Evolutionary conservation across 768 basidiomycete genomes (phyloP).

Genomic region (Tylopilus intermedius): DNA sequence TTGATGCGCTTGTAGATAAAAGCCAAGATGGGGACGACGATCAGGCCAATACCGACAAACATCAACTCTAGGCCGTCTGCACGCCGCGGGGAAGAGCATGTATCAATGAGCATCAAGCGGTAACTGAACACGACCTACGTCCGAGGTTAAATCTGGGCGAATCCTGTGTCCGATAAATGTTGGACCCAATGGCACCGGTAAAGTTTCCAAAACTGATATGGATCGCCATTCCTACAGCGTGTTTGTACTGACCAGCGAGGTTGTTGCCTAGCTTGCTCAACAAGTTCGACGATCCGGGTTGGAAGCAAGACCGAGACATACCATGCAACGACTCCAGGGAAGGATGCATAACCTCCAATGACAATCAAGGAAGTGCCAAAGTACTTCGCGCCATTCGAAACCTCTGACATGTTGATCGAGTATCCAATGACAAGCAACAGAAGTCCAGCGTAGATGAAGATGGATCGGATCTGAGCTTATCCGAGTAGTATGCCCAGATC

Average conservation of each 20-base stretch:
- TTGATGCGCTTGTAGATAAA: constrained; percentile 55
- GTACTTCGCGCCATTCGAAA: constrained; percentile 54
- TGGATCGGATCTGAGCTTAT: constrained; percentile 50
- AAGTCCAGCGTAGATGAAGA: constrained; percentile 53
- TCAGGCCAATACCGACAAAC: constrained; percentile 63
- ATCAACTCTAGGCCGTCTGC: constrained; percentile 60
- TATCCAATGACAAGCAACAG: constrained; percentile 54
- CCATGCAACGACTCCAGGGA: constrained; percentile 63
- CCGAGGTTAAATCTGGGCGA: constrained; percentile 58
- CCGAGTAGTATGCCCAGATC: constrained; percentile 53
- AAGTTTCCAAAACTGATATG: constrained; percentile 54
- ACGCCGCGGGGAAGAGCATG: neutral
- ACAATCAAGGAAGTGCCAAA: constrained; percentile 70
- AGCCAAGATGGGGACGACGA: constrained; percentile 45
- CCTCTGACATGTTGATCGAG: constrained; percentile 56
- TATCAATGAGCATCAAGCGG: neutral
- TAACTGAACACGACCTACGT: constrained; percentile 38
- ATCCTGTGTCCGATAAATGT: constrained; percentile 57
- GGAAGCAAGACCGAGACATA: constrained; percentile 24
- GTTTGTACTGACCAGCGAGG: constrained; percentile 64
- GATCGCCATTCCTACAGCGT: constrained; percentile 60
- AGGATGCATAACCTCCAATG: constrained; percentile 51
- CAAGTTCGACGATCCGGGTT: neutral
- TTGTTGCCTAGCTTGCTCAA: constrained; percentile 47
- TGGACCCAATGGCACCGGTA: constrained; percentile 57